Base-by-base conservation (phyloP, 2,329 filamentous ascomycete genomes). In the Hymenoscyphus repandus region DNA sequence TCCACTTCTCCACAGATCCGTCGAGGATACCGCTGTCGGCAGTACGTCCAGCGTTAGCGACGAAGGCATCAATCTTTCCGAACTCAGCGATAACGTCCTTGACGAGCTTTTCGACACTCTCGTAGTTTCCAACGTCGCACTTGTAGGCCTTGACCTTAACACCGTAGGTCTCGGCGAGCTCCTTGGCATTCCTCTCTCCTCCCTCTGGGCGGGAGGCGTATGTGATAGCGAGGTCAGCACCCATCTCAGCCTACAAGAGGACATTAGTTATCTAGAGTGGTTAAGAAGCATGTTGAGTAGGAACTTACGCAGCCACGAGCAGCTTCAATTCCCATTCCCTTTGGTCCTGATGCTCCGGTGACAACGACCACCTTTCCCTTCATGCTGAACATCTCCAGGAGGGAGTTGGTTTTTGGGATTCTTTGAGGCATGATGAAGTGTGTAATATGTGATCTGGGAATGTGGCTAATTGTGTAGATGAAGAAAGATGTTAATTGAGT, bases 31-130 rank as follows among this genome's bases (percentile, higher is more conserved):
- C 85, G 49, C 72, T 73, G 70, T 85, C 77, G 59, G 85, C 84
- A 5, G 86, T 88, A 54, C 81, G 79, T 50, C 86, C 86, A 17
- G 86, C 85, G 68, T 86, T 86, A 69, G 82, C 82, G 58, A 85
- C 78, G 69, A 85, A 83, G 61, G 76, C 78, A 62, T 85, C 81
- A 62, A 85, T 77, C 70, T 82, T 77, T 68, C 81, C 81, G 41
- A 90, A 91, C 64, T 91, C 87, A 58, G 74, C 72, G 65, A 84
- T 72, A 47, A 47, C 79, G 39, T 79, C 72, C 56, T 73, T 68
- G 61, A 85, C 79, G 50, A 83, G 49, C 33, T 50, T 68, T 65
- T 79, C 69, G 51, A 80, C 78, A 5, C 32, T 34, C 6, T 72
- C 74, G 71, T 77, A 82, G 68, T 73, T 71, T 65, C 75, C 72